Base-by-base conservation (phyloP, 2,329 filamentous ascomycete species). In the Alternaria triticimaculans region DNA sequence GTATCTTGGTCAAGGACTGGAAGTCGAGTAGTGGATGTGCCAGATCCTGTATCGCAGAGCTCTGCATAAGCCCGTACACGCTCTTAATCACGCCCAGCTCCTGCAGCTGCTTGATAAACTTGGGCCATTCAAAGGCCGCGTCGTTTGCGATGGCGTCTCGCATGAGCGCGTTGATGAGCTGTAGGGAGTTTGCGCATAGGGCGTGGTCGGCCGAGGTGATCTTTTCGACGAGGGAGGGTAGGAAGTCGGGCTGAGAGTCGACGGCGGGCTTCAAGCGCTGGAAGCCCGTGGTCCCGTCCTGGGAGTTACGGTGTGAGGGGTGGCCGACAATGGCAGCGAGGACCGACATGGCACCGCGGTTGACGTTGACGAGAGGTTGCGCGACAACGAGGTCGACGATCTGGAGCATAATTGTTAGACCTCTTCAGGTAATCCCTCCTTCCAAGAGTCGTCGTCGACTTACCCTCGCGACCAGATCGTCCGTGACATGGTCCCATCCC, bases 341-440 rank as follows among this genome's bases (percentile, higher is more conserved):
- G 65, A 99, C 96, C 50, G 94, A 95, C 92, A 99, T 97, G 75
- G 95, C 95, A 74, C 96, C 96, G 68, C 96, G 89, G 64, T 99
- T 88, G 76, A 98, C 97, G 79, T 99, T 99, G 81, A 99, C 96
- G 65, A 99, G 87, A 23, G 95, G 96, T 79, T 98, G 96, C 30
- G 90, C 95, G 72, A 98, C 95, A 66, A 98, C 93, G 55, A 99
- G 86, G 80, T 97, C 92, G 72, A 98, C 94, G 65, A 97, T 89
- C 84, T 90, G 60, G 61, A 43, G 48, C n/a, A 20, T 43, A 62
- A 48, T 53, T 51, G 58, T 70, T 64, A 67, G 62, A 71, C 61
- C 6, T 56, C 2, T 26, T 41, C 26, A 21, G 20, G 30, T 44
- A 41, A 11, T 58, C 33, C 25, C 15, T 28, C 10, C 45, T 28